Conservation (phyloP, 2,329 filamentous ascomycete species). For the Gyromitra esculenta region DNA sequence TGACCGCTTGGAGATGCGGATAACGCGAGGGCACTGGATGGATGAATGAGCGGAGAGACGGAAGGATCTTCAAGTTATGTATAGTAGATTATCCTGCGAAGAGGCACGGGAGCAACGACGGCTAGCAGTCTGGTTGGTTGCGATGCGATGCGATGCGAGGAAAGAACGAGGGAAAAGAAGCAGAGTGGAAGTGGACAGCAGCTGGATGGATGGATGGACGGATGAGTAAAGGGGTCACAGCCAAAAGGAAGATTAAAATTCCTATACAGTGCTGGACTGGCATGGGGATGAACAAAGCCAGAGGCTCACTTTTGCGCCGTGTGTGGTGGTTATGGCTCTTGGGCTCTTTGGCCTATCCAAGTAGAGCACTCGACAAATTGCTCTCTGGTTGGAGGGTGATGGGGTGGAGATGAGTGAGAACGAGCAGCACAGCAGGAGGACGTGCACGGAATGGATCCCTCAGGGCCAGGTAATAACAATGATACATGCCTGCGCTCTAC, state of each 20-base stretch:
- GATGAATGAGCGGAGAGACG: slow-evolving; percentile 12
- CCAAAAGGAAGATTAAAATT: slow-evolving; percentile 29
- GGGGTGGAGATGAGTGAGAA: neutral
- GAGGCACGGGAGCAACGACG: slow-evolving; percentile 47
- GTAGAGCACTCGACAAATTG: slow-evolving; percentile 20
- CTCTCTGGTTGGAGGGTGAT: slow-evolving; percentile 19
- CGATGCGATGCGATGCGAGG: slow-evolving; percentile 49
- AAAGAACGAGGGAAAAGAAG: slow-evolving; percentile 43
- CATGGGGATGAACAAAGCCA: slow-evolving; percentile 20
- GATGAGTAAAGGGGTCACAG: slow-evolving; percentile 38
- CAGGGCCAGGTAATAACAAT: slow-evolving; percentile 32
- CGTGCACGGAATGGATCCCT: slow-evolving; percentile 32
- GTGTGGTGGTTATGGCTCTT: neutral
- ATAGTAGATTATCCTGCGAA: slow-evolving; percentile 38
- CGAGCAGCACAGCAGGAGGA: too few species aligned
- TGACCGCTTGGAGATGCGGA: slow-evolving; percentile 25
- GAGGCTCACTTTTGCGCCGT: slow-evolving; percentile 21
- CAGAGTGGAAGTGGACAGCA: slow-evolving; percentile 12
- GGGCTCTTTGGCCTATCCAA: slow-evolving; percentile 35
- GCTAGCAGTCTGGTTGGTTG: slow-evolving; percentile 46
- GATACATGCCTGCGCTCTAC: neutral
- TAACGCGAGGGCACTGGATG: slow-evolving; percentile 5
- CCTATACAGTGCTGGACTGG: slow-evolving; percentile 8
- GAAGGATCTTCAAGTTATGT: slow-evolving; percentile 37
- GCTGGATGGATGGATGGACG: neutral